A percentile compares a stretch with the other conserved stretches of the same genome.
These are phyloP conservation scores for Trichoderma polysporum DNA, from an alignment of 2,329 filamentous ascomycete genomes.

Conservation along the genomic window DNA sequence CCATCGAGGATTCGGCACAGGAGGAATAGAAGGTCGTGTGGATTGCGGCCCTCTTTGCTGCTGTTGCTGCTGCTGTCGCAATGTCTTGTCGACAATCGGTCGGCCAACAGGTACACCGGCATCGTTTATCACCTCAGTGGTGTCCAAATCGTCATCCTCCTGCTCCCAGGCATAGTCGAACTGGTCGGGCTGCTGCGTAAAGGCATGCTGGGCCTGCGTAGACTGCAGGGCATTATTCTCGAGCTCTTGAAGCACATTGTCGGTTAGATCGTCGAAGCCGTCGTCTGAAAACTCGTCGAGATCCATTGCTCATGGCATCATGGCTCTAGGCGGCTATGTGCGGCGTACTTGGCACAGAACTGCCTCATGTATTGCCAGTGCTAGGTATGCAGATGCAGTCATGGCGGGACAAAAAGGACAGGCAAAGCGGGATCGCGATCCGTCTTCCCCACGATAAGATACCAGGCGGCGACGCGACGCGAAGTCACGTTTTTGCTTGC, in stretches of 20 bases:
- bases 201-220: slow-evolving; percentile 49
- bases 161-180: slow-evolving; percentile 48
- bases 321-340: slow-evolving; percentile 18
- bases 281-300: slow-evolving; percentile 63
- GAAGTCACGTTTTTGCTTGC: slow-evolving; percentile 31
- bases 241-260: slow-evolving; percentile 58
- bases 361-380: background rate
- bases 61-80: slow-evolving; percentile 33
- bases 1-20: slow-evolving; percentile 40
- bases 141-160: slow-evolving; percentile 59
- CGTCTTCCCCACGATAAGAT: background rate
- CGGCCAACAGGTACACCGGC: slow-evolving; percentile 41
- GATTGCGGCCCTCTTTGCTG: slow-evolving; percentile 25
- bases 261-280: slow-evolving; percentile 60
- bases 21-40: slow-evolving; percentile 32
- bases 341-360: background rate
- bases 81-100: slow-evolving; percentile 38
- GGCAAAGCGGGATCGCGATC: background rate
- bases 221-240: slow-evolving; percentile 63
- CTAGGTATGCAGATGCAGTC: no score
- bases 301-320: slow-evolving; percentile 36
- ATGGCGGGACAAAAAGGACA: background rate
- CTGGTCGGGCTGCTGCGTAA: slow-evolving; percentile 28
- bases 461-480: slow-evolving; percentile 28
- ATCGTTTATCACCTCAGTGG: slow-evolving; percentile 55